Percentiles rank a stretch among this genome's conserved stretches.
phyloP scores from a whole-genome alignment of 495 filamentous ascomycete species.

The Aspergillus nidulans region DNA sequence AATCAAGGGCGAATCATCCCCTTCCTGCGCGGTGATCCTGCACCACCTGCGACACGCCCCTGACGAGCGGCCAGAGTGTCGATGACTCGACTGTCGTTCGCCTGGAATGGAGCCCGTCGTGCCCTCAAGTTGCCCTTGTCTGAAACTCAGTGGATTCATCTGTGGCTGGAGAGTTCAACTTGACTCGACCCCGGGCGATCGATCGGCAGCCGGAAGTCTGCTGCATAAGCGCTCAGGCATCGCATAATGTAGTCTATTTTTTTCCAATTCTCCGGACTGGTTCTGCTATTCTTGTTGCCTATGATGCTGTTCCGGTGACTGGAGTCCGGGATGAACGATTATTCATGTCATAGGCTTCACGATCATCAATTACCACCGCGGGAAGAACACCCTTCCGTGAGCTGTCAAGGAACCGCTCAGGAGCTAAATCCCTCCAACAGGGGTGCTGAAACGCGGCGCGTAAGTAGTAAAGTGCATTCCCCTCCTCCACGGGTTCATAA shows the following conservation, averaged over 20 bases:
- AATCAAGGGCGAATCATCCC: conserved; percentile 17
- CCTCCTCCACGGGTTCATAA: not conserved
- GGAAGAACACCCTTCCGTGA: not conserved
- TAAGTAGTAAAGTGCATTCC: conserved; percentile 12
- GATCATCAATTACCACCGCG: no score
- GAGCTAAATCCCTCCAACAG: not conserved
- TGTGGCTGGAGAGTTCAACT: conserved; percentile 2
- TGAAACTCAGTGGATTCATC: conserved; percentile 5
- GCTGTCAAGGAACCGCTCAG: not conserved
- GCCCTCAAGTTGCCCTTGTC: not conserved
- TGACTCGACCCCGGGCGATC: conserved; percentile 10
- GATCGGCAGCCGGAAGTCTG: conserved; percentile 7
- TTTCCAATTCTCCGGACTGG: conserved; percentile 1
- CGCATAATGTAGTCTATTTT: not conserved
- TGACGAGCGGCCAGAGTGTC: not conserved
- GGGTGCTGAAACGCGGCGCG: conserved; percentile 21
- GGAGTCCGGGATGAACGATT: no score
- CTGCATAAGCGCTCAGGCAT: conserved; percentile 11
- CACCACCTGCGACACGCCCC: conserved; percentile 9
- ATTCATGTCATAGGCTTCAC: no score
- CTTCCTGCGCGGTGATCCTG: conserved; percentile 10
- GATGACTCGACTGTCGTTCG: conserved; percentile 1
- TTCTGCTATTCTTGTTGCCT: conserved; percentile 14
- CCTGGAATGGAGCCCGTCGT: not conserved
- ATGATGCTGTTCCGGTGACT: no score